Evolutionary conservation across 202 grass and related monocot genomes (phyloP).

Genomic region (Setaria italica): DNA sequence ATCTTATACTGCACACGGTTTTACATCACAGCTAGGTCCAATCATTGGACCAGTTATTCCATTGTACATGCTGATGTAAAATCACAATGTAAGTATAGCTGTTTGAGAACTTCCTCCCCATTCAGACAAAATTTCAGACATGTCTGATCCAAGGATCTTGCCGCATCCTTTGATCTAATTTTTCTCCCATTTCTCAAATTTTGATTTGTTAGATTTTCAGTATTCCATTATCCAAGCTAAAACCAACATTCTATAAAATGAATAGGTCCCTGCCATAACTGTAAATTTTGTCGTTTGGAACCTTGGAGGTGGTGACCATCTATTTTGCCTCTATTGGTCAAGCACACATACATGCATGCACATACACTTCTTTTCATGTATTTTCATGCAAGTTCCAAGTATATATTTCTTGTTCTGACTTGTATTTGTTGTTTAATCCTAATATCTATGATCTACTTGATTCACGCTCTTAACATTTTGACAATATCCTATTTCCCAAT

Average conservation of each 20-base stretch:
- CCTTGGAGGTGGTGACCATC: not conserved
- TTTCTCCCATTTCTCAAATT: not conserved
- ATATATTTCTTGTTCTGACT: not conserved
- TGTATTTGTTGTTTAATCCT: constrained; percentile 26
- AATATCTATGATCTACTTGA: constrained; percentile 3
- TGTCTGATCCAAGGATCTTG: not conserved
- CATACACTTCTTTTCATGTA: not conserved
- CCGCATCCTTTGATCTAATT: not conserved
- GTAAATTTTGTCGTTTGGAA: constrained; percentile 19
- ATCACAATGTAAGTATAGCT: constrained; percentile 16
- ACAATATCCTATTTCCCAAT: constrained; percentile 33
- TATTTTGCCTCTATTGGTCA: not conserved
- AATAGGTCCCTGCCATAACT: constrained; percentile 3
- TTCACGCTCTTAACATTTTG: constrained; percentile 1
- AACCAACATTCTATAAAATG: constrained; percentile 15
- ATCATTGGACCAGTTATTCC: not conserved
- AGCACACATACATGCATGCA: not conserved
- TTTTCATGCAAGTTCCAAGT: constrained; percentile 1
- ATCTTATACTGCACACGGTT: not conserved
- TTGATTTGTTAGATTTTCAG: not conserved
- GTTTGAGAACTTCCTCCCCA: not conserved
- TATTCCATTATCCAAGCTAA: constrained; percentile 25
- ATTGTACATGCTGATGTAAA: not conserved
- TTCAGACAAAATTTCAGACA: not conserved
- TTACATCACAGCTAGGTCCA: not conserved